Evolutionary conservation across 148 eudicot genomes (phyloP), one percentile per base, ranked within the genome.

Genomic region (Diospyros kaki): DNA sequence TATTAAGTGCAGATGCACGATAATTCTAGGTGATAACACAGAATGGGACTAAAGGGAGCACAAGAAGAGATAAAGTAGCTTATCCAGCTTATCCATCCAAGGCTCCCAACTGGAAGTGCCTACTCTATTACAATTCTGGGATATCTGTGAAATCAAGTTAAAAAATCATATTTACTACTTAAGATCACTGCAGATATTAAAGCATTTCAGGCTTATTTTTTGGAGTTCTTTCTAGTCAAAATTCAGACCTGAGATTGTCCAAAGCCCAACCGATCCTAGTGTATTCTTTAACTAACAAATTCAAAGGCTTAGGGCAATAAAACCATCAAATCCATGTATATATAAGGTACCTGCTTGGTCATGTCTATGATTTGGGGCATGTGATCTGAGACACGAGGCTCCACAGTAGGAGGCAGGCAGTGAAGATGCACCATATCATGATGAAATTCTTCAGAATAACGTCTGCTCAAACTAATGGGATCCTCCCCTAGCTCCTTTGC

Each of bases 381-480:
- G 85, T 94, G 98, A 71, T 90, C 96, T 12, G 98, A 95, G 71
- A 95, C 98, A 78, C 94, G 96, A 79, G 98, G 98, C 62, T 94
- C 92, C 15, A 86, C 82, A 17, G 94, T 86, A 75, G 98, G 98
- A 67, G 93, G 87, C 64, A 92, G 79, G 77, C 98, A 94, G 76
- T 88, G 85, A 64, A 94, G 94, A 85, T 77, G 77, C 56, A 72
- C 76, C 98, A 94, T 94, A 79, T 94, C 98, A 72, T 55, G 85
- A 67, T 82, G 90, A 68, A 94, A 94, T 81, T 94, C 98, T 77
- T 90, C 96, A 84, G 96, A 92, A 82, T 84, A 94, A 61, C 91
- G 90, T 77, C 78, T 86, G 90, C 98, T 94, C 79, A 94, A 86
- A 73, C 80, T 77, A 64, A 94, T 85, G 76, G 98, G 97, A 86